phyloP scores from a whole-genome alignment of 1,284 basidiomycete genomes.

The Moesziomyces sp. region DNA sequence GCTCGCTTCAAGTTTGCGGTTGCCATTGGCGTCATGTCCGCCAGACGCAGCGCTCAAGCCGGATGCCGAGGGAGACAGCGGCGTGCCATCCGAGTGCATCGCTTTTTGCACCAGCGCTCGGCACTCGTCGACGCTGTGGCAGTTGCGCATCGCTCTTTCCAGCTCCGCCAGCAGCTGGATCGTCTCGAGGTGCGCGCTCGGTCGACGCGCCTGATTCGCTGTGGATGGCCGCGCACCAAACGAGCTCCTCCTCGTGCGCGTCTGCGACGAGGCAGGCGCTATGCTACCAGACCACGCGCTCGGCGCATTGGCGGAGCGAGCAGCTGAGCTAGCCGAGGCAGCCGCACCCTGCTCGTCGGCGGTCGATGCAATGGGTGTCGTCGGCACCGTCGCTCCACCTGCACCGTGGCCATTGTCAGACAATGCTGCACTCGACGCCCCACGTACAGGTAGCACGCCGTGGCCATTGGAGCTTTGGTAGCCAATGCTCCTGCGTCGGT shows the following conservation, averaged over 20 bases:
- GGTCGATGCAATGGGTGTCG: constrained; percentile 2
- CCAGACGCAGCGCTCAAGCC: constrained; percentile 10
- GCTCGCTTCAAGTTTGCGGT: not conserved
- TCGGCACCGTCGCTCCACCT: not conserved
- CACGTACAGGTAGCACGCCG: constrained; percentile 16
- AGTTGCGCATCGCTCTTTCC: constrained; percentile 51
- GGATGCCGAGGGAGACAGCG: constrained; percentile 7
- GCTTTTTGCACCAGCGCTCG: constrained; percentile 47
- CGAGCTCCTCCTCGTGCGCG: constrained; percentile 20
- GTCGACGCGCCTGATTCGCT: constrained; percentile 15
- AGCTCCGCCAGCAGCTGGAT: constrained; percentile 45
- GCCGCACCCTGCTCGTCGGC: constrained; percentile 7
- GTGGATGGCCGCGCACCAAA: constrained; percentile 12
- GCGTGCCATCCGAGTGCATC: constrained; percentile 35
- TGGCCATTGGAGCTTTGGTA: constrained; percentile 40
- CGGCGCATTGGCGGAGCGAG: constrained; percentile 19
- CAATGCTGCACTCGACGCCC: constrained; percentile 2
- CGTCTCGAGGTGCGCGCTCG: constrained; percentile 23
- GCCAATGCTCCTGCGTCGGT: constrained; percentile 38
- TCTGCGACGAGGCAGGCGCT: constrained; percentile 7
- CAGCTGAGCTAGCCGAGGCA: constrained; percentile 8
- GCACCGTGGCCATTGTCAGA: constrained; percentile 22
- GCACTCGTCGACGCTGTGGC: constrained; percentile 56
- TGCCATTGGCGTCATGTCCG: constrained; percentile 1
- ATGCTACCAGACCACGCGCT: constrained; percentile 23